phyloP scores from a whole-genome alignment of 495 filamentous ascomycete species.

The Neurospora sp. region DNA sequence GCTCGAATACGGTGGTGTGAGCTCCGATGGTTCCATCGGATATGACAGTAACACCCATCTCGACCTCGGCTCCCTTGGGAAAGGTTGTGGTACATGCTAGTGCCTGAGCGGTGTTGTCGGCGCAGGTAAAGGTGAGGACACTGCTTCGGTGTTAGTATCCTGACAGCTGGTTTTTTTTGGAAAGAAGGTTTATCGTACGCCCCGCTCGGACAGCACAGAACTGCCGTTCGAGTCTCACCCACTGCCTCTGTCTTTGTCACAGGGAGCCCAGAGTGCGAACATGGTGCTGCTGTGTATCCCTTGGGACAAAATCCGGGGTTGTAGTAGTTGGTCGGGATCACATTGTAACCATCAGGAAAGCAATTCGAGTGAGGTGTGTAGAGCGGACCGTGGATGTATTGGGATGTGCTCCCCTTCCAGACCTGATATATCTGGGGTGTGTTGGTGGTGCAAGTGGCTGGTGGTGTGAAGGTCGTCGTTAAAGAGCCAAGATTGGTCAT shows the following conservation, averaged over 20 bases:
- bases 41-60: constrained; percentile 11
- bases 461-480: constrained; percentile 20
- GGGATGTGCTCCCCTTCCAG: constrained; percentile 4
- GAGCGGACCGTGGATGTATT: constrained; percentile 20
- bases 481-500: constrained; percentile 23
- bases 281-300: constrained; percentile 21
- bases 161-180: background rate
- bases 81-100: constrained; percentile 18
- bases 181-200: constrained; percentile 9
- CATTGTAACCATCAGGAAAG: constrained; percentile 19
- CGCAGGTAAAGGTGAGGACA: constrained; percentile 13
- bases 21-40: constrained; percentile 4
- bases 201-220: constrained; percentile 18
- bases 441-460: constrained; percentile 17
- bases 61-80: constrained; percentile 1
- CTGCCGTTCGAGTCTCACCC: constrained; percentile 13
- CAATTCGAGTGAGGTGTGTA: constrained; percentile 13
- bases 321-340: constrained; percentile 21
- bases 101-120: background rate
- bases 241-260: background rate
- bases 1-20: constrained; percentile 5
- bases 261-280: constrained; percentile 8
- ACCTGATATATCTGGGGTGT: constrained; percentile 18
- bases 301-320: constrained; percentile 21
- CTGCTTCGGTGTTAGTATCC: constrained; percentile 1